Evolutionary conservation across 345 rosid species (phyloP).

Genomic region (Populus alba): DNA sequence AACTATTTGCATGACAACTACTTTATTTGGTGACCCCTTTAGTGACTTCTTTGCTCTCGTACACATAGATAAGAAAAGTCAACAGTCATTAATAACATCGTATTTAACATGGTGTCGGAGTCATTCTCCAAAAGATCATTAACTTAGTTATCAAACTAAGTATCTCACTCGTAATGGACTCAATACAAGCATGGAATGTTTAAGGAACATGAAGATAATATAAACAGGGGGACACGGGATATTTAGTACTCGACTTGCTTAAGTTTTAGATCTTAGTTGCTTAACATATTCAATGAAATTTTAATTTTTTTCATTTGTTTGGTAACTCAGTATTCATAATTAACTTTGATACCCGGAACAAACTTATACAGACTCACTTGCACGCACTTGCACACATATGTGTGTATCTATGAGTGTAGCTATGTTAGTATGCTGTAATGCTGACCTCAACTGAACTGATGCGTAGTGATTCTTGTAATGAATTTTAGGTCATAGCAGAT

Average conservation of each 20-base stretch:
- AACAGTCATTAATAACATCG: too few relatives aligned
- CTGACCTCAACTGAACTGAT: background rate
- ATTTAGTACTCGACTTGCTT: too few relatives aligned
- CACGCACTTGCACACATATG: background rate
- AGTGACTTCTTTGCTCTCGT: background rate
- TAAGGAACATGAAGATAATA: background rate
- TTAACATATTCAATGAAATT: background rate
- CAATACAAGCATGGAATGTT: too few relatives aligned
- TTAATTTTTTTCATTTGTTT: background rate
- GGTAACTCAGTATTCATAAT: too few relatives aligned
- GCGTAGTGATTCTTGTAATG: background rate
- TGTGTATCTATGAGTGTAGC: background rate
- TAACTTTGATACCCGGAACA: too few relatives aligned
- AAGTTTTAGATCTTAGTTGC: background rate
- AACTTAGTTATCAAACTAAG: too few relatives aligned
- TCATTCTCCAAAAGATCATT: too few relatives aligned
- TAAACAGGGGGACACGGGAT: background rate
- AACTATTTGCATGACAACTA: background rate
- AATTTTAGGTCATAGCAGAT: constrained; percentile 67
- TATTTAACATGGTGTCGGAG: too few relatives aligned
- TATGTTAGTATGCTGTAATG: background rate
- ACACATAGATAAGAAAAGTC: too few relatives aligned
- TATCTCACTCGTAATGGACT: too few relatives aligned
- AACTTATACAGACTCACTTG: too few relatives aligned
- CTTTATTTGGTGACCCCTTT: background rate